Percentiles rank a stretch among this genome's conserved stretches.
These are phyloP conservation scores for Amanita muscaria DNA, from an alignment of 768 basidiomycete genomes.

Conservation along the genomic window DNA sequence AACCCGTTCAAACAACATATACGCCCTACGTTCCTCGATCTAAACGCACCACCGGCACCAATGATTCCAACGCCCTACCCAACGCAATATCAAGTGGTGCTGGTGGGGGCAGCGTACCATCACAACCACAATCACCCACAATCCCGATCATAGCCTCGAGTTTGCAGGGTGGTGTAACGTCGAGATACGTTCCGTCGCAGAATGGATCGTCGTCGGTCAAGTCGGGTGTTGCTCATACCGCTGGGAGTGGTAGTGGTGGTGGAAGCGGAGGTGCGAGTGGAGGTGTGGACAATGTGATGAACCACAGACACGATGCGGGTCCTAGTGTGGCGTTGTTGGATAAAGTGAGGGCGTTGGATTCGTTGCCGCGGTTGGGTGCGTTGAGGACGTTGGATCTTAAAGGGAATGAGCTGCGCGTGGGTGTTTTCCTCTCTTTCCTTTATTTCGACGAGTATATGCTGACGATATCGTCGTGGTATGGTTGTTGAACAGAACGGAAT, in stretches of 20 bases:
- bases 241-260: too few species aligned
- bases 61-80: constrained; percentile 26
- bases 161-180: constrained; percentile 44
- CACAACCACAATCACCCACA: too few species aligned
- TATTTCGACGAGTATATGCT: too few species aligned
- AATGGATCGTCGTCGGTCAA: constrained; percentile 19
- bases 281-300: constrained; percentile 13
- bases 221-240: too few species aligned
- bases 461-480: too few species aligned
- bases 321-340: constrained; percentile 76
- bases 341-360: constrained; percentile 86
- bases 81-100: constrained; percentile 39
- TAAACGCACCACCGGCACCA: constrained; percentile 33
- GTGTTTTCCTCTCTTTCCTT: constrained; percentile 21
- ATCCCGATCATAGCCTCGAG: constrained; percentile 67
- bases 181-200: constrained; percentile 25
- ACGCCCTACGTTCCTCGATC: constrained; percentile 76
- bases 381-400: constrained; percentile 85
- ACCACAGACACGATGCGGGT: constrained; percentile 28
- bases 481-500: constrained; percentile 51
- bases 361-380: constrained; percentile 75
- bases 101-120: too few species aligned
- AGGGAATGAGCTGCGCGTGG: constrained; percentile 85
- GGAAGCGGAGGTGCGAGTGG: too few species aligned
- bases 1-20: constrained; percentile 57